Percentiles rank a stretch among this genome's conserved stretches.
Conservation (phyloP, 805 yeast species). For the Metschnikowia aberdeeniae region DNA sequence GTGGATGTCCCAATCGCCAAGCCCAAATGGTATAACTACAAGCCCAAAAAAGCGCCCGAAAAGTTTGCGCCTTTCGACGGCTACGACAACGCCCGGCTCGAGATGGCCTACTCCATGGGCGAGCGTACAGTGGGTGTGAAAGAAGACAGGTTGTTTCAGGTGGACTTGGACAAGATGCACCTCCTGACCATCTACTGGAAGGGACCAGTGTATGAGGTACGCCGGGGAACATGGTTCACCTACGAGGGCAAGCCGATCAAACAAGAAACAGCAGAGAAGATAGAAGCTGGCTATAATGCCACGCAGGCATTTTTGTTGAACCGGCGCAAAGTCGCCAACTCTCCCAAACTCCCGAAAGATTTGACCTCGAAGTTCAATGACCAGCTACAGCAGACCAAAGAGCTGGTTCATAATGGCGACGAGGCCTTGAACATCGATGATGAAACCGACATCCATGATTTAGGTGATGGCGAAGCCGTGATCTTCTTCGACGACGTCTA, state of each 20-base stretch:
- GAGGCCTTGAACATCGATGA: slow-evolving; percentile 16
- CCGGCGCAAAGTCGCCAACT: neutral
- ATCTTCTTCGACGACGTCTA: slow-evolving; percentile 38
- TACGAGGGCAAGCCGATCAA: slow-evolving; percentile 54
- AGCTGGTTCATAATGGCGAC: slow-evolving; percentile 5
- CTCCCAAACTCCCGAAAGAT: slow-evolving; percentile 12
- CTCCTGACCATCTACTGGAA: slow-evolving; percentile 80
- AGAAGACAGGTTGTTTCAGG: slow-evolving; percentile 77
- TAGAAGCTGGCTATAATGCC: slow-evolving; percentile 54
- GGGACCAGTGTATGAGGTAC: slow-evolving; percentile 78
- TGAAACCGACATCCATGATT: slow-evolving; percentile 27
- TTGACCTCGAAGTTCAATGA: slow-evolving; percentile 20
- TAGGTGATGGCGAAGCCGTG: slow-evolving; percentile 33
- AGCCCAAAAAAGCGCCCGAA: slow-evolving; percentile 45
- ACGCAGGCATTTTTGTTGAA: slow-evolving; percentile 20
- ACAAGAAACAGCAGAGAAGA: slow-evolving; percentile 44
- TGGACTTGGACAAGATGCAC: slow-evolving; percentile 51
- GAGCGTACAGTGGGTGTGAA: slow-evolving; percentile 51
- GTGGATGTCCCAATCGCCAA: slow-evolving; percentile 70
- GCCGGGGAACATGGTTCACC: slow-evolving; percentile 83
- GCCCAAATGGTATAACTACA: slow-evolving; percentile 58
- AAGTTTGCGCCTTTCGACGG: slow-evolving; percentile 66
- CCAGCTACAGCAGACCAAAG: slow-evolving; percentile 8
- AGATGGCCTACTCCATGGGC: slow-evolving; percentile 35
- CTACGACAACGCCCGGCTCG: slow-evolving; percentile 60